A percentile compares a stretch with the other conserved stretches of the same genome.
These are phyloP conservation scores for Lavandula angustifolia DNA, from an alignment of 257 asterid species.

Conservation along the genomic window DNA sequence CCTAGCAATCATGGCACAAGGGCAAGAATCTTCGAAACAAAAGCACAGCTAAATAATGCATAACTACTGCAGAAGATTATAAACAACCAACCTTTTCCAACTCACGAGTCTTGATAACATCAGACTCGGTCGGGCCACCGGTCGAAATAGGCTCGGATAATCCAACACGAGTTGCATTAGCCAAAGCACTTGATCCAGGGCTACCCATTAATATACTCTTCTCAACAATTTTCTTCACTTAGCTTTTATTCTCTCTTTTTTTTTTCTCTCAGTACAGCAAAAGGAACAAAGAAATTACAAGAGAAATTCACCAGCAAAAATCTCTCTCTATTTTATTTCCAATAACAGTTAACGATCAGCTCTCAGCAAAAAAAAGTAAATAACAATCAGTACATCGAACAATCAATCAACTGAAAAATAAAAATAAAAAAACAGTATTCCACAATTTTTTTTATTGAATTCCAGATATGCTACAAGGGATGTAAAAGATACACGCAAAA, in stretches of 20 bases:
- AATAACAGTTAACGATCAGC: constrained; percentile 39
- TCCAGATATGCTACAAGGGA: constrained; percentile 37
- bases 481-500: constrained; percentile 31
- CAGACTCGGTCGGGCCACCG: constrained; percentile 70
- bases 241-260: not conserved
- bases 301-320: constrained; percentile 17
- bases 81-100: constrained; percentile 73
- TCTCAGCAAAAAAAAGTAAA: constrained; percentile 27
- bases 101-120: constrained; percentile 57
- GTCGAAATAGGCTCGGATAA: constrained; percentile 74
- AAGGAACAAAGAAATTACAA: not conserved
- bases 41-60: constrained; percentile 4
- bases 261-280: constrained; percentile 19
- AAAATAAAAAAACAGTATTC: constrained; percentile 13
- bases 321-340: constrained; percentile 36
- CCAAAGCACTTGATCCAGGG: constrained; percentile 50
- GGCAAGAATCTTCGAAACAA: constrained; percentile 10
- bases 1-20: too few relatives aligned
- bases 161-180: constrained; percentile 56
- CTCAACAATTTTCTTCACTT: constrained; percentile 25
- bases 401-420: constrained; percentile 28
- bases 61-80: not conserved
- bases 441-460: constrained; percentile 37
- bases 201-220: constrained; percentile 51
- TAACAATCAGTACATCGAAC: constrained; percentile 19